phyloP scores from a whole-genome alignment of 2,329 filamentous ascomycete genomes.

The Trichophyton benhamiae region DNA sequence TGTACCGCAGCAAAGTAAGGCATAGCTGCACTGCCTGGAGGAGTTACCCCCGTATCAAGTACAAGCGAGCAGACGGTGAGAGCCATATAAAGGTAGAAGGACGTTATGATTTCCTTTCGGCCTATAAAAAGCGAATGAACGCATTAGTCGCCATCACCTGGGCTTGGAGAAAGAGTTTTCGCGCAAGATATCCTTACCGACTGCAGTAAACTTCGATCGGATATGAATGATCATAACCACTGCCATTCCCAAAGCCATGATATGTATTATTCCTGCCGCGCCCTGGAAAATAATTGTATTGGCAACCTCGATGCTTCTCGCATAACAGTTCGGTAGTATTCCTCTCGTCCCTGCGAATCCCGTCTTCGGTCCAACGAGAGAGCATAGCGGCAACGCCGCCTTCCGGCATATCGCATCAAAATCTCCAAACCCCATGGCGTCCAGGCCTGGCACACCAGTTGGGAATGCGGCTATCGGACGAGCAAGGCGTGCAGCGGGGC shows the following conservation, averaged over 20 bases:
- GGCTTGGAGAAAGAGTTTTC: background rate
- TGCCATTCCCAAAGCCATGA: constrained; percentile 79
- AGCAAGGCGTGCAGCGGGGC: background rate
- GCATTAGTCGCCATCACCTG: background rate
- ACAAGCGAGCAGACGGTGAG: constrained; percentile 79
- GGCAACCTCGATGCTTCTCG: constrained; percentile 85
- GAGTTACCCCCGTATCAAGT: constrained; percentile 84
- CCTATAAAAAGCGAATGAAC: constrained; percentile 29
- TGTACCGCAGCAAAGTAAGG: constrained; percentile 88
- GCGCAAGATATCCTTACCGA: constrained; percentile 49
- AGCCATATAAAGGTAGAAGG: constrained; percentile 95
- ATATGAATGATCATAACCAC: constrained; percentile 96
- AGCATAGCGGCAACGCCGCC: constrained; percentile 76
- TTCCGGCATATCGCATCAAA: constrained; percentile 77
- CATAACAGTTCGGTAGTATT: constrained; percentile 84
- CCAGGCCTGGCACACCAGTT: background rate
- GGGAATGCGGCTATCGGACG: background rate
- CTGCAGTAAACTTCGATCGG: constrained; percentile 92
- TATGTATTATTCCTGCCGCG: constrained; percentile 84
- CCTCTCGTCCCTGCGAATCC: constrained; percentile 55
- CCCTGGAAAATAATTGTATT: constrained; percentile 98
- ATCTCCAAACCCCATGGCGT: constrained; percentile 77
- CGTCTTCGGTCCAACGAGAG: constrained; percentile 59
- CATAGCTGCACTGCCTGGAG: constrained; percentile 65
- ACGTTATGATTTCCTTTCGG: constrained; percentile 63